A percentile compares a stretch with the other conserved stretches of the same genome.
These are phyloP conservation scores for Aspergillus cavernicola DNA, from an alignment of 495 filamentous ascomycete genomes.

Conservation along the genomic window DNA sequence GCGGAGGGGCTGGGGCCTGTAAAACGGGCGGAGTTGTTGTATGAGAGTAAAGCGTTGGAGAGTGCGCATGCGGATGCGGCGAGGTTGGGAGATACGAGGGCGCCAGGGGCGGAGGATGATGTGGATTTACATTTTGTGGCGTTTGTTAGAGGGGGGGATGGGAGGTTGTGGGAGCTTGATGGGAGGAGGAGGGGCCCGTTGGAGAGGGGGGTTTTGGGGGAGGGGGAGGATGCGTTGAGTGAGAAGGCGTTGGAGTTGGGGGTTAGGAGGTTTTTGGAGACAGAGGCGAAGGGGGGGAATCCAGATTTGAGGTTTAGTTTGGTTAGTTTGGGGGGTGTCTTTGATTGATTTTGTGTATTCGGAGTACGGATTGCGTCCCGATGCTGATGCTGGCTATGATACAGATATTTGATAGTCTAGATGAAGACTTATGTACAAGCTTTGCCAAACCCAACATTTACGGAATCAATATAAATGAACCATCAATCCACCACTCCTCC, in stretches of 20 bases:
- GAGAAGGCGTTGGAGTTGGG: constrained; percentile 62
- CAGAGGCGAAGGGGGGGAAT: constrained; percentile 51
- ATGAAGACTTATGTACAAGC: background rate
- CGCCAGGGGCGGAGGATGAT: constrained; percentile 63
- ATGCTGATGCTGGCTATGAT: background rate
- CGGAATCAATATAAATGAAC: background rate
- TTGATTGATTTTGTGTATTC: constrained; percentile 46
- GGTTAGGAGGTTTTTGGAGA: constrained; percentile 56
- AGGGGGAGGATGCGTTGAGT: constrained; percentile 65
- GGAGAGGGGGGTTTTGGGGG: constrained; percentile 50
- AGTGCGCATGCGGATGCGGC: constrained; percentile 70
- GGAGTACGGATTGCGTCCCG: background rate
- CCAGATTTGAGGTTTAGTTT: constrained; percentile 73
- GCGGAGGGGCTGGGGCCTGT: constrained; percentile 44
- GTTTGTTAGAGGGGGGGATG: constrained; percentile 72
- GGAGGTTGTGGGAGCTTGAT: constrained; percentile 81
- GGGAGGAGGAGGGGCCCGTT: constrained; percentile 70
- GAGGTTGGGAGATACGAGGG: constrained; percentile 64
- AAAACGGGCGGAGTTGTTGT: constrained; percentile 66
- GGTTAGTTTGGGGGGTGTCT: constrained; percentile 62
- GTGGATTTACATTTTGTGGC: constrained; percentile 81
- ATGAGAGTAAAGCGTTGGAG: constrained; percentile 67
- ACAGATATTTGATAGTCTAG: background rate
- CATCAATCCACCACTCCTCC: constrained; percentile 58
- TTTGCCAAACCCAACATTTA: background rate